These are phyloP conservation scores for Lipomyces sp. DNA, from an alignment of 805 yeast genomes.

Conservation along the genomic window DNA sequence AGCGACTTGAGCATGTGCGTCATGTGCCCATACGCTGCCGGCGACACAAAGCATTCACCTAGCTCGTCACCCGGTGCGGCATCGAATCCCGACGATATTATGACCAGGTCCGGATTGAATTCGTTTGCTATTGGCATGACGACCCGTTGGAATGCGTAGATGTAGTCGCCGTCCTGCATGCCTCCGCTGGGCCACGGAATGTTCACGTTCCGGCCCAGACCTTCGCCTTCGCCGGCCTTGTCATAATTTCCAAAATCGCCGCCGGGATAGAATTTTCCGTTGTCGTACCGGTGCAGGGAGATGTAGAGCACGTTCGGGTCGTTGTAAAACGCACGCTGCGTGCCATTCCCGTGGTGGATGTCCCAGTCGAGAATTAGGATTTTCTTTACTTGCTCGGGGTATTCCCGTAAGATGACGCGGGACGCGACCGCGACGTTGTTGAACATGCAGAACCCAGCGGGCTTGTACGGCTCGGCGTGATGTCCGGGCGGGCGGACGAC, in stretches of 20 bases:
- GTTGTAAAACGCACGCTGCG: constrained; percentile 84
- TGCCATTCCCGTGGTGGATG: constrained; percentile 98
- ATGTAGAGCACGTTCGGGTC: constrained; percentile 90
- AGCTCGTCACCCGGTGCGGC: constrained; percentile 98
- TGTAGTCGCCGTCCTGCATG: constrained; percentile 92
- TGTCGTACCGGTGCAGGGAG: constrained; percentile 88
- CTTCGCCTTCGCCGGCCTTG: constrained; percentile 79
- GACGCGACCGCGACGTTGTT: constrained; percentile 98
- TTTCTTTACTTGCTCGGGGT: constrained; percentile 83
- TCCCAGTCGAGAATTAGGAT: constrained; percentile 95
- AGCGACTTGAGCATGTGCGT: constrained; percentile 83
- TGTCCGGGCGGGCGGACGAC: constrained; percentile 99
- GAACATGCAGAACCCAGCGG: constrained; percentile 96
- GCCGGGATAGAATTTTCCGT: constrained; percentile 92
- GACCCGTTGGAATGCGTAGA: constrained; percentile 82
- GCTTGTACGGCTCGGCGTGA: constrained; percentile 96
- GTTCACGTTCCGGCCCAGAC: constrained; percentile 75
- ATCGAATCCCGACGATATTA: constrained; percentile 93
- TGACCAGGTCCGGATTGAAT: constrained; percentile 87
- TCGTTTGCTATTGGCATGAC: constrained; percentile 86
- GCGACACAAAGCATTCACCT: constrained; percentile 94
- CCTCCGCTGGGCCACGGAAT: constrained; percentile 93
- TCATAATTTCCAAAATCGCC: constrained; percentile 78
- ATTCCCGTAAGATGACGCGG: constrained; percentile 69
- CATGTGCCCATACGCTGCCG: constrained; percentile 95